Base-by-base conservation (phyloP, 805 yeast genomes). In the Yarrowia divulgata region DNA sequence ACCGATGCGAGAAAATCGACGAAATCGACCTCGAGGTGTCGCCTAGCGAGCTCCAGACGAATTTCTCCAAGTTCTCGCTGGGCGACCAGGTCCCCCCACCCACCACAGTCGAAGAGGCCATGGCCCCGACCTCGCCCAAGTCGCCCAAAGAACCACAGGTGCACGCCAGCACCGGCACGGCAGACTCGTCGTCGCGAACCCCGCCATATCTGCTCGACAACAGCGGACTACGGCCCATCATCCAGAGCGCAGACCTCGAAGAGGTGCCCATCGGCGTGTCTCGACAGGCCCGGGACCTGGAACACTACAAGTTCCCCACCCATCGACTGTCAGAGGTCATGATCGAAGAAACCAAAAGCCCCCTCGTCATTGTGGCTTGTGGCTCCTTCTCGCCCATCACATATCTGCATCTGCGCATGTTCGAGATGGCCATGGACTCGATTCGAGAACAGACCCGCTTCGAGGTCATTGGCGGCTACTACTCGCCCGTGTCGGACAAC, bases 351-450 rank as follows among this genome's bases (percentile, higher is more conserved):
- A 82, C 88, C 71, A 94, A 94, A 79, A 84, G 87, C 73, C 99
- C 99, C 0, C 82, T 95, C 72, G 98, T 95, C 13, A 85, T 95
- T 67, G 98, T 95, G 35, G 98, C 98, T 1, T 95, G 99, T 80
- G 99, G 99, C 9, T 92, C 97, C 1, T 95, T 94, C 76, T 90
- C 97, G 1, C 99, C 99, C 42, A 88, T 95, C 68, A 95, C 99
- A 0, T 95, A 95, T 79, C 82, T 95, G 69, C 99, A 95, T 79
- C 81, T 95, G 75, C 85, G 99, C 70, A 95, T 95, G 98, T 95
- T 95, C 78, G 99, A 95, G 80, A 95, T 95, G 99, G 99, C 99
- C 0, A 81, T 95, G 74, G 99, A 95, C 78, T 87, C 96, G 9
- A 90, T 95, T 63, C 82, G 91, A 57, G 99, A 95, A 78, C 93